phyloP scores from a whole-genome alignment of 345 rosid genomes.

The Ceriops tagal region DNA sequence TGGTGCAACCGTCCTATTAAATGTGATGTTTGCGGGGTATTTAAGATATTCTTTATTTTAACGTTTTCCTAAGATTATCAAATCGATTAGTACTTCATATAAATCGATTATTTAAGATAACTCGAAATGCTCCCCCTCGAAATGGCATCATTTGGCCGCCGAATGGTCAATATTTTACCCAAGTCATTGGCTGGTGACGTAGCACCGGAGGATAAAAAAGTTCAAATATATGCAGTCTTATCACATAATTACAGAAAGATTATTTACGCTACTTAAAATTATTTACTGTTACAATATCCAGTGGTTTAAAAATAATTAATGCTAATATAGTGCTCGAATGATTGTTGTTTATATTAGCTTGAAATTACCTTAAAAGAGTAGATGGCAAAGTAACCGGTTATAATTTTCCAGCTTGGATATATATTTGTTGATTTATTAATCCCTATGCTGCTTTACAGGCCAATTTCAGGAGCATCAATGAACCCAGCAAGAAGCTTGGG shows the following conservation, averaged over 20 bases:
- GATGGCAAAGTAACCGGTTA: background rate
- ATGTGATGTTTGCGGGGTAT: slow-evolving; percentile 90
- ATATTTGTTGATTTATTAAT: no score
- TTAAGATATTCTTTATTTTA: background rate
- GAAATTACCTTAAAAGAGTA: background rate
- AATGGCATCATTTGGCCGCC: no score
- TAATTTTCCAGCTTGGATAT: background rate
- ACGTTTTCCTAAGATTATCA: background rate
- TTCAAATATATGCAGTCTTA: no score
- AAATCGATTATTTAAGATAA: no score
- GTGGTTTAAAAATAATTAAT: no score
- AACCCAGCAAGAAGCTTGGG: slow-evolving; percentile 89
- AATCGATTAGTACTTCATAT: no score
- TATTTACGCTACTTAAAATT: no score
- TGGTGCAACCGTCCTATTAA: slow-evolving; percentile 77
- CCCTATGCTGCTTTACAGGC: slow-evolving; percentile 28
- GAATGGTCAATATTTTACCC: background rate
- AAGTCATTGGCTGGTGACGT: background rate
- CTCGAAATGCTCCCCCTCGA: no score
- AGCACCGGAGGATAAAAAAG: no score
- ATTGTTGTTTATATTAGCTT: background rate
- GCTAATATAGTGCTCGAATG: no score
- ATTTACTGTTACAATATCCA: no score
- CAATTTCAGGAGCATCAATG: slow-evolving; percentile 86
- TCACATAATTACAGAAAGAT: no score